These are phyloP conservation scores for Cyclocybe cylindracea DNA, from an alignment of 768 basidiomycete species.

Conservation along the genomic window DNA sequence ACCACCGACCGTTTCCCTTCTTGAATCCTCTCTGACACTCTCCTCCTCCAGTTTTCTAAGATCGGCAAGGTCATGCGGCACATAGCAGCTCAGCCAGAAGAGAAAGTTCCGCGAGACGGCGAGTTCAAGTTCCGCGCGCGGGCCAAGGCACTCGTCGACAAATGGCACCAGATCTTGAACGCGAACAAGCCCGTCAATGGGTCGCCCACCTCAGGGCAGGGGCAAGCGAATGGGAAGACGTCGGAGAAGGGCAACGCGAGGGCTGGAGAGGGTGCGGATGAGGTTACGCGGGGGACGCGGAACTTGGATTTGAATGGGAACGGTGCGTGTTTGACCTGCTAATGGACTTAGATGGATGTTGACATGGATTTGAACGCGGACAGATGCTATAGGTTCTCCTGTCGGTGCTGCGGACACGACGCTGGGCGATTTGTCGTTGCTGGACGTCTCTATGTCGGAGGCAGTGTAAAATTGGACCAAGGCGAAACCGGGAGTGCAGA, in stretches of 20 bases:
- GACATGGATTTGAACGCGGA: no score
- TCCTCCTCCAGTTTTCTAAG: conserved; percentile 63
- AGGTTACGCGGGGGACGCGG: conserved; percentile 28
- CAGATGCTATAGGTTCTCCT: no score
- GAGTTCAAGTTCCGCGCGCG: conserved; percentile 70
- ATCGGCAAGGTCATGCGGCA: conserved; percentile 90
- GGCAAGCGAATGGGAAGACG: conserved; percentile 3
- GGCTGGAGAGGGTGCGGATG: conserved; percentile 1
- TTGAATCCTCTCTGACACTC: neutral
- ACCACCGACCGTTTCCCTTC: neutral
- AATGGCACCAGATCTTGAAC: conserved; percentile 62
- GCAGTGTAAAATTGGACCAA: no score
- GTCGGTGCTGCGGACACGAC: no score
- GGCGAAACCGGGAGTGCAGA: no score
- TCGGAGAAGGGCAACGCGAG: no score
- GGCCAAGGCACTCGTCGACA: conserved; percentile 66
- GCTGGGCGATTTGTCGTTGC: no score
- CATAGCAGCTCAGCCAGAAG: conserved; percentile 57
- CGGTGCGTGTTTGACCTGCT: conserved; percentile 7
- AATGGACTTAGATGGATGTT: no score
- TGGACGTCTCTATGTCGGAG: no score
- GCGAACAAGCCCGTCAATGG: conserved; percentile 30
- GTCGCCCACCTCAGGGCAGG: conserved; percentile 7
- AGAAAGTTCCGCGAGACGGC: conserved; percentile 64
- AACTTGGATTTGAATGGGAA: conserved; percentile 37